Evolutionary conservation across 805 yeast species (phyloP), one percentile per base, ranked within the genome.

Genomic region (Wickerhamiella azyma): DNA sequence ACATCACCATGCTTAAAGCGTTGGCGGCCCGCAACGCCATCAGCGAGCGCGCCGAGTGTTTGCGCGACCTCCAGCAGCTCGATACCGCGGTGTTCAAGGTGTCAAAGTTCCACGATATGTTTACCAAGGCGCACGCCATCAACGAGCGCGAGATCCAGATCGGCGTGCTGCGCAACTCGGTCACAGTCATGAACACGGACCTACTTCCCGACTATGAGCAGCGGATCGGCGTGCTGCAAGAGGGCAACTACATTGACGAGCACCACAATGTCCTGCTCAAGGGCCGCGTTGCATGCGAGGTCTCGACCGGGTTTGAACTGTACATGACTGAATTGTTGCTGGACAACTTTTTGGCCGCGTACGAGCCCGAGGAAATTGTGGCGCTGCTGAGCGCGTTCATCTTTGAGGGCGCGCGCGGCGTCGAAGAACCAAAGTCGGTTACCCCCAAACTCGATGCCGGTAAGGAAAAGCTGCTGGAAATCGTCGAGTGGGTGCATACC

Each of bases 281-380:
- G 41, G 48, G 48, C 11, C 48, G 48, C n/a, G 48, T 40, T 7
- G 48, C 59, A 2, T 55, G 58, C 32, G 98, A 92, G 56, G 59
- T 65, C 48, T 52, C 62, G 39, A 53, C 85, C 21, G 97, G 97
- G 0, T 85, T 88, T 76, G 98, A 92, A 62, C 69, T 92, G 94
- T 66, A 80, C 82, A 2, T 92, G 9, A 89, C 98, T 0, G 98
- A 92, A 62, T 69, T 92, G 46, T 76, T 92, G 14, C 69, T 92
- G 55, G 94, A 89, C 57, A 92, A 92, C 63, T 86, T 89, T 67
- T 66, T 92, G 51, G 94, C 89, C 26, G 94, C 85, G 48, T 88
- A 83, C 59, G 94, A 88, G 52, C 86, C 96, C 0, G 96, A 86
- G 58, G 98, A 92, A 62, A 86, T 92, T 51, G 96, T 88, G n/a